phyloP scores from a whole-genome alignment of 306 rosid genomes.

The Senna siamea region DNA sequence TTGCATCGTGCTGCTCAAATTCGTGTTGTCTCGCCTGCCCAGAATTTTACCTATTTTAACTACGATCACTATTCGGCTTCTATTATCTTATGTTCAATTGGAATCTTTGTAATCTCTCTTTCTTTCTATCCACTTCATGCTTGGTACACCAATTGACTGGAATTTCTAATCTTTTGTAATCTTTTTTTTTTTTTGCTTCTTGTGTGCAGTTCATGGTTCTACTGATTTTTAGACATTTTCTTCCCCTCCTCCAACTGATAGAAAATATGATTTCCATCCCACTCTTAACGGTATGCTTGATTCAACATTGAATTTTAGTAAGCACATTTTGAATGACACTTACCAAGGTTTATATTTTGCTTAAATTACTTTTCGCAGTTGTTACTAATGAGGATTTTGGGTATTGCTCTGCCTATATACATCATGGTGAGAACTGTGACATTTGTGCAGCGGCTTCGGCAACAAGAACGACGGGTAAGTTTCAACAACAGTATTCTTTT shows the following conservation, averaged over 20 bases:
- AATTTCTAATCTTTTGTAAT: background rate
- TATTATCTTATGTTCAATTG: slow-evolving; percentile 55
- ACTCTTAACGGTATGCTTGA: slow-evolving; percentile 62
- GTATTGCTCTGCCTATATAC: slow-evolving; percentile 73
- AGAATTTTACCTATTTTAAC: slow-evolving; percentile 44
- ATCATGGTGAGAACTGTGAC: slow-evolving; percentile 58
- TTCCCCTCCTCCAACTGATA: slow-evolving; percentile 59
- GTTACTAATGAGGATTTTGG: slow-evolving; percentile 58
- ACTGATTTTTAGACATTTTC: slow-evolving; percentile 69
- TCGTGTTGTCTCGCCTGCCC: slow-evolving; percentile 74
- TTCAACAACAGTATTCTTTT: slow-evolving; percentile 10
- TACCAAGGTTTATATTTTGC: slow-evolving; percentile 16
- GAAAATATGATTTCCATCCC: slow-evolving; percentile 56
- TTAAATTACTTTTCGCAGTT: slow-evolving; percentile 52
- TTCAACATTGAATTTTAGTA: slow-evolving; percentile 10
- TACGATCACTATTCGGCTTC: slow-evolving; percentile 63
- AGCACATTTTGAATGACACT: slow-evolving; percentile 30
- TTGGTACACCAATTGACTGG: background rate
- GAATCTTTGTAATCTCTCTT: slow-evolving; percentile 59
- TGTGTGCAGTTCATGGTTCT: slow-evolving; percentile 80
- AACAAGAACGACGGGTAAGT: slow-evolving; percentile 59
- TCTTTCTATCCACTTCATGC: slow-evolving; percentile 10
- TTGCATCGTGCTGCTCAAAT: slow-evolving; percentile 68
- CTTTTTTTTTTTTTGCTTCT: slow-evolving; percentile 2
- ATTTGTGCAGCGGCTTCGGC: slow-evolving; percentile 60